These are phyloP conservation scores for Yamadazyma pseudoaaseri DNA, from an alignment of 1,139 yeast species.

Conservation along the genomic window DNA sequence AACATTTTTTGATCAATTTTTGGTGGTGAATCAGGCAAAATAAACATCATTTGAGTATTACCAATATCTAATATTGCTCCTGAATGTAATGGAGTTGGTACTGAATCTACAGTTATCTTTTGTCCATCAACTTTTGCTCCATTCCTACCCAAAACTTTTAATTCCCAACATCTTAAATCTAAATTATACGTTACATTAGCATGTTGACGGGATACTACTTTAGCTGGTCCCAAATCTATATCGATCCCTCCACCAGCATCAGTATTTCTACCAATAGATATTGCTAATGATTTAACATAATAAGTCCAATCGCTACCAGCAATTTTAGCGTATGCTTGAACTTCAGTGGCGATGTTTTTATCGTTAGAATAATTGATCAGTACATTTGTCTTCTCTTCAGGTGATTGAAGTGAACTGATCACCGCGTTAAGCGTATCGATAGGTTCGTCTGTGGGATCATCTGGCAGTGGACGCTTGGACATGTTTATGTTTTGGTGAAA, in stretches of 20 bases:
- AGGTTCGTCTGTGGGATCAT: conserved; percentile 38
- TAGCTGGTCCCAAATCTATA: conserved; percentile 94
- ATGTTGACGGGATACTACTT: conserved; percentile 88
- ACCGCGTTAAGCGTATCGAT: conserved; percentile 54
- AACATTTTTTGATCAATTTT: conserved; percentile 53
- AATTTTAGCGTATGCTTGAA: conserved; percentile 93
- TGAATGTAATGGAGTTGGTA: conserved; percentile 61
- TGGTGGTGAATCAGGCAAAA: conserved; percentile 90
- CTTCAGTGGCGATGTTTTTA: conserved; percentile 74
- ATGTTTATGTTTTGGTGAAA: conserved; percentile 1
- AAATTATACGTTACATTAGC: conserved; percentile 81
- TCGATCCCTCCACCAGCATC: conserved; percentile 56
- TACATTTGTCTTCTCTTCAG: conserved; percentile 53
- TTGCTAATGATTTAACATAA: conserved; percentile 78
- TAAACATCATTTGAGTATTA: conserved; percentile 98
- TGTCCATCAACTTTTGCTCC: conserved; percentile 86
- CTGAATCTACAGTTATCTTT: conserved; percentile 51
- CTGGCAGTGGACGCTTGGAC: conserved; percentile 1
- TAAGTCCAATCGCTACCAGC: conserved; percentile 95
- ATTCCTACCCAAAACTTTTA: conserved; percentile 79
- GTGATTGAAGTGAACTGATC: conserved; percentile 45
- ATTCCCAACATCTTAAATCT: conserved; percentile 79
- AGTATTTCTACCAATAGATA: conserved; percentile 84
- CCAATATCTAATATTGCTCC: conserved; percentile 93
- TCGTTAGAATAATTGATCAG: conserved; percentile 59